Base-by-base conservation (phyloP, 1,284 basidiomycete genomes). In the Puccinia hordei region DNA sequence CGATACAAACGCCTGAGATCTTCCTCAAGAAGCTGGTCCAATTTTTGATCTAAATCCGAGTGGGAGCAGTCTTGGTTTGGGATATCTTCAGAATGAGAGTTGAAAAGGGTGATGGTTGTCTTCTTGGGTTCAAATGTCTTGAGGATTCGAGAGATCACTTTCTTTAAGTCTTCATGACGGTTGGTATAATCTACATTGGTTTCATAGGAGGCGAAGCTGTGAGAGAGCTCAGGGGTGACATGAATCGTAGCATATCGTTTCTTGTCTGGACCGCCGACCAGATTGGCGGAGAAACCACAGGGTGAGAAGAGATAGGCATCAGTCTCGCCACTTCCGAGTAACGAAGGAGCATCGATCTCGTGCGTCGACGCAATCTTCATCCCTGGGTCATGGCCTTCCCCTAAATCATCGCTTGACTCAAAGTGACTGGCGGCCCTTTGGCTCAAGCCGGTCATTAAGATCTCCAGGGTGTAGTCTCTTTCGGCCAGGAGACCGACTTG, bases 231-330 rank as follows among this genome's bases (percentile, higher is more conserved):
- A 46, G 97, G 97, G 0, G 97, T 99, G 75, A 99, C 97, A 86
- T 99, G 97, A 82, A 99, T 96, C 10, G 95, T 99, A 86, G 94
- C 98, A 87, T 99, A 99, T 44, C 95, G 93, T 85, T 95, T 94
- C 30, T 90, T 89, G 19, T 79, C 81, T 3, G 82, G 82, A 35
- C 92, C 91, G 75, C 97, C 89, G 38, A 98, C 90, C 1, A 94
- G 95, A 85, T 99, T 99, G 83, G 94, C 93, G 3, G 93, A 95
- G 86, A 98, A 99, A 24, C 97, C 97, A 85, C 97, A 99, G 2
- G 97, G 97, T 65, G 91, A 89, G 87, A 99, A 99, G 0, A 94
- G 91, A 85, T 95, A 99, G 0, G 93, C 92, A 86, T 99, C 97
- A 75, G 98, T 88, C 35, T 90, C 91, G 22, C 94, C 95, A 81